Conservation (phyloP, 2,329 filamentous ascomycete species). For the Pseudopyricularia javanii region DNA sequence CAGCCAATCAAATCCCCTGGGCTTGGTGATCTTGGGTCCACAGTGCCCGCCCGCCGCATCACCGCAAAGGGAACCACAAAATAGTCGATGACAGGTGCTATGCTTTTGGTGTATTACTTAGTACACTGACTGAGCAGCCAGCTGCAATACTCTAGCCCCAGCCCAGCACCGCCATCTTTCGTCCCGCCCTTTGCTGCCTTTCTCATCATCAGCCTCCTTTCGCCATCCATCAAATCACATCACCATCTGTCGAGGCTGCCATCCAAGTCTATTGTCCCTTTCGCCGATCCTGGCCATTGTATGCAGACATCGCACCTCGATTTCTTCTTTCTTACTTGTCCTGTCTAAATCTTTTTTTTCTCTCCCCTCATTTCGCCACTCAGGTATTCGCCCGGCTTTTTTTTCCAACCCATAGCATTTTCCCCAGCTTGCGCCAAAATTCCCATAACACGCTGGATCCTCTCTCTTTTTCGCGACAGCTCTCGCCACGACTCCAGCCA, state of each 20-base stretch:
- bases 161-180: not conserved
- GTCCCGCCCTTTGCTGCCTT: not conserved
- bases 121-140: not conserved
- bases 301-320: not conserved
- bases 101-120: no score
- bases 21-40: not conserved
- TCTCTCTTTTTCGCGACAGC: constrained; percentile 8
- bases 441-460: constrained; percentile 1
- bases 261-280: not conserved
- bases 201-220: not conserved
- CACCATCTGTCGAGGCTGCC: not conserved
- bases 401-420: not conserved
- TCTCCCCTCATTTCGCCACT: not conserved
- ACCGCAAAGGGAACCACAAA: not conserved
- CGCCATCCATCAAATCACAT: not conserved
- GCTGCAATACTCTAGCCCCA: not conserved
- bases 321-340: not conserved
- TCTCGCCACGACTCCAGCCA: constrained; percentile 21
- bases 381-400: not conserved
- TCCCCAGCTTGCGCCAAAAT: not conserved
- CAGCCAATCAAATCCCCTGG: not conserved
- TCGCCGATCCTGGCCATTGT: not conserved
- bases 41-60: not conserved
- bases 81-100: not conserved
- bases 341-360: no score